Evolutionary conservation across 2,329 filamentous ascomycete species (phyloP), one percentile per base, ranked within the genome.

Genomic region (Beauveria rudraprayagi): DNA sequence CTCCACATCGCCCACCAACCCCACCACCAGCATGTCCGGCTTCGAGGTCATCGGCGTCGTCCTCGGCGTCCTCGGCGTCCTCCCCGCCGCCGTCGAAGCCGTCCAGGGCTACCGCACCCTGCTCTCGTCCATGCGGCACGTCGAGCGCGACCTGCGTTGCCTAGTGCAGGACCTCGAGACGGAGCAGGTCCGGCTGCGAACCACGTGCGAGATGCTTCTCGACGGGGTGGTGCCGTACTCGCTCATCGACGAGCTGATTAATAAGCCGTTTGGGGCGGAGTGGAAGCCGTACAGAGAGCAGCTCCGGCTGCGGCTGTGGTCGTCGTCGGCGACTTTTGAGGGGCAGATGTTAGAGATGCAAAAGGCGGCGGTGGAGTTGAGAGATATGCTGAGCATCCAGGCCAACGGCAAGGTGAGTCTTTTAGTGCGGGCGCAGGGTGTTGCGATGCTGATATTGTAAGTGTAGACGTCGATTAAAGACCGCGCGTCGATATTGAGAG

Each of bases 161-260:
- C 43, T 60, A 11, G 56, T 60, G 17, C 51, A 53, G 22, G 61
- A 62, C 17, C 43, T 60, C 16, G 56, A 60, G 24, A 62, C 61
- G 1, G 61, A 62, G 56, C 56, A 56, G 24, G 56, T 62, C n/a
- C 61, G 61, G 2, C 61, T 62, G 22, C 41, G 50, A 17, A 59
- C 56, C 1, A 62, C 61, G 1, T 60, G 56, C 47, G 61, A 62
- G 11, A 30, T 62, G 10, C 61, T 62, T 17, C 11, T 62, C 19
- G 44, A 62, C 16, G 61, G 61, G 1, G 30, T 62, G 1, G 61
- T 46, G 16, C 61, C 61, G 3, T 34, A 54, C 16, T 56, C 50
- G 8, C 7, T 51, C 5, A 50, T 62, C 7, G 61, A 62, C 46
- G 17, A 2, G 16, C 16, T 62, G 26, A 44, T 62, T 24, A 56